These are phyloP conservation scores for Phoma sp. DNA, from an alignment of 2,329 filamentous ascomycete species.

Conservation along the genomic window DNA sequence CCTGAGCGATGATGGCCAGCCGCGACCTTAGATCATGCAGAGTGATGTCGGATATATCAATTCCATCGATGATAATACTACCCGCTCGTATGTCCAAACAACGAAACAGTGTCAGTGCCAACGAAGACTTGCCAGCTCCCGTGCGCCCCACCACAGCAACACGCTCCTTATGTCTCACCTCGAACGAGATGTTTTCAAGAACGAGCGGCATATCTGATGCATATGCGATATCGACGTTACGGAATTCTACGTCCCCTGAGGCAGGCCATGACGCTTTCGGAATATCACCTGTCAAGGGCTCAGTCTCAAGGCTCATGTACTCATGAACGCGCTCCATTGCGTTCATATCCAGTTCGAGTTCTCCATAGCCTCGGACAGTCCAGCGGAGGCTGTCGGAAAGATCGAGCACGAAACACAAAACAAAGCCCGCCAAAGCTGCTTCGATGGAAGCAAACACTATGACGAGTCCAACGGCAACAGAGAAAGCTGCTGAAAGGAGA, in stretches of 20 bases:
- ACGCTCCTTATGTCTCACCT: constrained; percentile 70
- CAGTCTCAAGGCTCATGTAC: constrained; percentile 68
- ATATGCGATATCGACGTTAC: constrained; percentile 75
- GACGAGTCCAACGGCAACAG: constrained; percentile 68
- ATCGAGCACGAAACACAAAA: constrained; percentile 74
- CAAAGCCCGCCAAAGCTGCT: constrained; percentile 77
- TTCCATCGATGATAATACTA: constrained; percentile 54
- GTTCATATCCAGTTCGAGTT: constrained; percentile 76
- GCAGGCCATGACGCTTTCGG: constrained; percentile 78
- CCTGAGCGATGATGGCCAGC: constrained; percentile 47
- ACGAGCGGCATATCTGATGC: constrained; percentile 75
- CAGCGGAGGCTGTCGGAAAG: constrained; percentile 71
- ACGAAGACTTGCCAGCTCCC: constrained; percentile 58
- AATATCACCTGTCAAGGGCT: constrained; percentile 60
- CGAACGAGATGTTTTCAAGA: constrained; percentile 73
- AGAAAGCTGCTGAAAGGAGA: constrained; percentile 71
- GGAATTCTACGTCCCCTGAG: constrained; percentile 75
- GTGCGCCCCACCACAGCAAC: constrained; percentile 61
- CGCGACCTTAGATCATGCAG: constrained; percentile 51
- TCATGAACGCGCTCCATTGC: constrained; percentile 78
- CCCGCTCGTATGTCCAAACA: constrained; percentile 54
- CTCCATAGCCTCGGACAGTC: constrained; percentile 71
- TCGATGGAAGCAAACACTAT: constrained; percentile 63
- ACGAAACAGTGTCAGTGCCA: constrained; percentile 55
- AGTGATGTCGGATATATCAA: constrained; percentile 55